Evolutionary conservation across 176 grass and related monocot genomes (phyloP).

Genomic region (Juncus effusus): DNA sequence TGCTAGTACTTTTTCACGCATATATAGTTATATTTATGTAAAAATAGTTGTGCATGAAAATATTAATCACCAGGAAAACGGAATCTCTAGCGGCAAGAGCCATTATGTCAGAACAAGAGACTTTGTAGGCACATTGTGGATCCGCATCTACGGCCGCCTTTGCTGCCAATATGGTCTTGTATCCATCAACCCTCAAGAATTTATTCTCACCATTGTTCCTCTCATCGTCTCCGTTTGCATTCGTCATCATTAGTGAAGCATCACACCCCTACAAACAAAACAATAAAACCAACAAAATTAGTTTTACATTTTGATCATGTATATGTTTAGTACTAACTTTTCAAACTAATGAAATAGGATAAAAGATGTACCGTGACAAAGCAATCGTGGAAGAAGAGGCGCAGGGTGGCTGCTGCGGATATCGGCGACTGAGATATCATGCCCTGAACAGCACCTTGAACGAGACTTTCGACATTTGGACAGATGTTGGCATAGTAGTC

Average conservation of each 20-base stretch:
- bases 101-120: constrained; percentile 58
- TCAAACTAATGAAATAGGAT: too few relatives aligned
- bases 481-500: constrained; percentile 46
- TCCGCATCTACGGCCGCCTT: constrained; percentile 50
- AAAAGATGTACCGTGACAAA: too few relatives aligned
- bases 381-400: background rate
- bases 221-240: constrained; percentile 35
- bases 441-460: constrained; percentile 35
- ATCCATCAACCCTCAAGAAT: constrained; percentile 47
- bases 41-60: background rate
- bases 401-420: constrained; percentile 38
- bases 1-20: background rate
- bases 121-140: constrained; percentile 35
- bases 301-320: too few relatives aligned
- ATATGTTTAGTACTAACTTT: too few relatives aligned
- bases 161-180: constrained; percentile 44
- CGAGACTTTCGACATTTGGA: constrained; percentile 44
- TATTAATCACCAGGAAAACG: constrained; percentile 35
- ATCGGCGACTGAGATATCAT: constrained; percentile 35
- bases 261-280: constrained; percentile 47
- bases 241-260: constrained; percentile 49
- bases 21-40: background rate
- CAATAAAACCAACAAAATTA: too few relatives aligned
- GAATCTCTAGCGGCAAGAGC: constrained; percentile 53
- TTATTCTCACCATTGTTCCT: constrained; percentile 49